These are phyloP conservation scores for Pulveroboletus ravenelii DNA, from an alignment of 768 basidiomycete genomes.

Conservation along the genomic window DNA sequence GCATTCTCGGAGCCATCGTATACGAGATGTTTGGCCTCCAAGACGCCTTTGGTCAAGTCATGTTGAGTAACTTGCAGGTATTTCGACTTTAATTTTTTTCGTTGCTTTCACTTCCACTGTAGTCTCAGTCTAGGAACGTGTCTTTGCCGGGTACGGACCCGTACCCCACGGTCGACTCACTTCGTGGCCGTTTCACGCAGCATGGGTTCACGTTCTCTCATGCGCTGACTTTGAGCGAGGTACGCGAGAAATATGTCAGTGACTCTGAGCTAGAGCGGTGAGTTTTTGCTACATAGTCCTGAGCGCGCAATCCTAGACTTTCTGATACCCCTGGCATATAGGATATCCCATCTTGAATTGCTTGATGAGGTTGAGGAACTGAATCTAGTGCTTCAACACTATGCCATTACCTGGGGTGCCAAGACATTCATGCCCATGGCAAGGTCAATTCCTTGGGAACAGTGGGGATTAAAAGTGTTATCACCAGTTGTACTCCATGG, in stretches of 20 bases:
- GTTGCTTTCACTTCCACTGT: neutral
- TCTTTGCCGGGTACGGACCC: conserved; percentile 67
- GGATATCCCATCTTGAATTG: conserved; percentile 77
- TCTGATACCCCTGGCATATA: conserved; percentile 24
- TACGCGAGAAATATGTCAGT: conserved; percentile 37
- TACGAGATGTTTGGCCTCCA: conserved; percentile 88
- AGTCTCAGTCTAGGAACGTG: conserved; percentile 60
- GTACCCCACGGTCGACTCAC: conserved; percentile 51
- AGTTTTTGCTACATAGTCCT: conserved; percentile 2
- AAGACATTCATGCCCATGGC: conserved; percentile 3
- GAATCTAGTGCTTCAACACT: conserved; percentile 49
- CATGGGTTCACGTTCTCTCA: conserved; percentile 43
- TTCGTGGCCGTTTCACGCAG: conserved; percentile 52
- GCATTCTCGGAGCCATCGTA: conserved; percentile 52
- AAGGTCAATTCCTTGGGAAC: conserved; percentile 5
- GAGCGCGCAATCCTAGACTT: neutral
- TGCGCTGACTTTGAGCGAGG: conserved; percentile 15
- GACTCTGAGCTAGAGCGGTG: conserved; percentile 51
- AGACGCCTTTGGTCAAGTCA: conserved; percentile 87
- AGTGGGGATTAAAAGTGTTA: conserved; percentile 8
- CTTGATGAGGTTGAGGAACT: conserved; percentile 94
- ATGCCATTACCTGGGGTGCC: conserved; percentile 66
- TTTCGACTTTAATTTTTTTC: conserved; percentile 3
- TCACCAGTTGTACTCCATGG: no score
- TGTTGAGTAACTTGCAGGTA: conserved; percentile 83